Percentiles rank a stretch among this genome's conserved stretches.
phyloP scores from a whole-genome alignment of 169 alveolate genomes.

The Cystoisospora suis region DNA sequence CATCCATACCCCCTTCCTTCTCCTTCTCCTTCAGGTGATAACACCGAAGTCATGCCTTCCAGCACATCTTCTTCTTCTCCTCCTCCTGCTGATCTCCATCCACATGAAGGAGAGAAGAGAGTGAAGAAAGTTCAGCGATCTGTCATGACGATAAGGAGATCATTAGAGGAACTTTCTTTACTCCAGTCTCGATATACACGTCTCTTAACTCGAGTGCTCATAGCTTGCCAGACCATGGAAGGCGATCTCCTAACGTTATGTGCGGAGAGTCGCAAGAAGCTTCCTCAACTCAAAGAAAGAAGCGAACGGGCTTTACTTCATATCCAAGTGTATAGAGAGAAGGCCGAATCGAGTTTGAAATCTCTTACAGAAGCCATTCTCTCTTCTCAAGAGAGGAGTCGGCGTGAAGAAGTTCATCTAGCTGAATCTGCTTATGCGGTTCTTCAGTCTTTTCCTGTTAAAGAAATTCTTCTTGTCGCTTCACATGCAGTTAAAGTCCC shows the following conservation, averaged over 20 bases:
- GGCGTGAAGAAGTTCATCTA: not conserved
- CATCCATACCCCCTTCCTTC: no score
- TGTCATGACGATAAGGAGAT: not conserved
- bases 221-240: not conserved
- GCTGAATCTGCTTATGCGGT: slow-evolving; percentile 18
- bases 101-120: no score
- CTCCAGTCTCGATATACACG: not conserved
- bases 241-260: slow-evolving; percentile 19
- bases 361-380: not conserved
- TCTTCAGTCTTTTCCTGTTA: not conserved
- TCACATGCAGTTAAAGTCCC: not conserved
- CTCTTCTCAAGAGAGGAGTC: not conserved
- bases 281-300: slow-evolving; percentile 8
- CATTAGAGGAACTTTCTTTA: no score
- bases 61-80: no score
- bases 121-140: not conserved
- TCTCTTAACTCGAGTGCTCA: not conserved
- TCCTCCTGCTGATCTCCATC: no score
- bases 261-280: not conserved
- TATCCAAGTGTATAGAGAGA: slow-evolving; percentile 3
- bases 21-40: no score
- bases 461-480: slow-evolving; percentile 13
- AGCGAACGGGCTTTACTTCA: slow-evolving; percentile 14
- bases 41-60: no score
- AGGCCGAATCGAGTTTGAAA: not conserved